phyloP scores from a whole-genome alignment of 2,329 filamentous ascomycete genomes.

The Fusarium tuaranense region DNA sequence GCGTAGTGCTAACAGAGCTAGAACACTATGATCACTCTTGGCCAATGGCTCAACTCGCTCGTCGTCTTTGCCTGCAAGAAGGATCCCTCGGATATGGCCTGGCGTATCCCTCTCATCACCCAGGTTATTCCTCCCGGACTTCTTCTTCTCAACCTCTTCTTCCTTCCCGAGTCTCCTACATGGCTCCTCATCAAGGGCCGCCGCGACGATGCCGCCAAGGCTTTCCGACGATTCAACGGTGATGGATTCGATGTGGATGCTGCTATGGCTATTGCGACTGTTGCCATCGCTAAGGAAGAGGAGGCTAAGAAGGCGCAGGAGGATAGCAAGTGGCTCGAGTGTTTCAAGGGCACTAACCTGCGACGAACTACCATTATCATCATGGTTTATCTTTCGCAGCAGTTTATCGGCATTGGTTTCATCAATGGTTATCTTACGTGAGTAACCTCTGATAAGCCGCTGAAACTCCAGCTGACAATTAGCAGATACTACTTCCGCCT shows the following conservation, averaged over 20 bases:
- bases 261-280: slow-evolving; percentile 26
- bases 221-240: slow-evolving; percentile 42
- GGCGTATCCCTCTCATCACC: slow-evolving; percentile 47
- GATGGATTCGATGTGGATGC: slow-evolving; percentile 41
- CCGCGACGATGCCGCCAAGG: slow-evolving; percentile 24
- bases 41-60: slow-evolving; percentile 46
- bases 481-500: slow-evolving; percentile 43
- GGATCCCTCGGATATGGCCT: slow-evolving; percentile 40
- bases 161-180: slow-evolving; percentile 27
- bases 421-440: slow-evolving; percentile 45
- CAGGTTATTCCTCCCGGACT: slow-evolving; percentile 45
- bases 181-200: slow-evolving; percentile 29
- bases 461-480: neutral
- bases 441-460: neutral
- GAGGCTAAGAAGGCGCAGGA: slow-evolving; percentile 38
- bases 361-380: slow-evolving; percentile 46
- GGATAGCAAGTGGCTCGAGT: slow-evolving; percentile 41
- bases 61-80: slow-evolving; percentile 38
- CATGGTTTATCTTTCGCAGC: slow-evolving; percentile 49
- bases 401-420: slow-evolving; percentile 47
- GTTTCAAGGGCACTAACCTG: slow-evolving; percentile 44
- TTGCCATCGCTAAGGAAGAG: slow-evolving; percentile 40
- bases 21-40: slow-evolving; percentile 50
- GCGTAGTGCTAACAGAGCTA: slow-evolving; percentile 3
- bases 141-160: slow-evolving; percentile 21